A percentile compares a stretch with the other conserved stretches of the same genome.
These are phyloP conservation scores for Penicillium sp. DNA, from an alignment of 2,329 filamentous ascomycete species.

Conservation along the genomic window DNA sequence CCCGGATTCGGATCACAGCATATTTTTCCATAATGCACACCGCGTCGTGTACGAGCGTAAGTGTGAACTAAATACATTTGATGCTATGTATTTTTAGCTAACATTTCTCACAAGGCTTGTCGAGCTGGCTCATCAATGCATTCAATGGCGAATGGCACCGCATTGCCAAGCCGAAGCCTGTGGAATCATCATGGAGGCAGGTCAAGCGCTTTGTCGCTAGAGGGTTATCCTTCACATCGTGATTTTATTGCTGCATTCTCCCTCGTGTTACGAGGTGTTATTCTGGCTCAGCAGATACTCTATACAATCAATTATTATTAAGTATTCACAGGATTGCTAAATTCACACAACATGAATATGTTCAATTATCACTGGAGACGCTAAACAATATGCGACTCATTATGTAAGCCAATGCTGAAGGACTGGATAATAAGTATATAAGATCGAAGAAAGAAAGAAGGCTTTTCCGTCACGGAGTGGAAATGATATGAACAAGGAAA, in stretches of 20 bases:
- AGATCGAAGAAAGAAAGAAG: too few relatives aligned
- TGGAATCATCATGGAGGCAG: conserved; percentile 34
- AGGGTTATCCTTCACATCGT: background rate
- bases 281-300: background rate
- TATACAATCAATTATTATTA: background rate
- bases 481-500: background rate
- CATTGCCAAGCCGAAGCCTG: conserved; percentile 57
- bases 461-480: background rate
- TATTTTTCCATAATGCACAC: conserved; percentile 93
- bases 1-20: conserved; percentile 92
- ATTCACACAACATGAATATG: background rate
- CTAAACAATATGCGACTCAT: background rate
- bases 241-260: background rate
- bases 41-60: conserved; percentile 89
- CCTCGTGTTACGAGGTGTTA: background rate
- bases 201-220: conserved; percentile 23
- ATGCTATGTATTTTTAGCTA: background rate
- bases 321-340: background rate
- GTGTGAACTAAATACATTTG: conserved; percentile 37
- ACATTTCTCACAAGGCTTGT: conserved; percentile 38
- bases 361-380: conserved; percentile 4
- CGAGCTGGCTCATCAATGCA: conserved; percentile 91
- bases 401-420: background rate
- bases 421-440: background rate
- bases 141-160: conserved; percentile 94